Conservation (phyloP, 345 rosid genomes). For the Pistacia vera region DNA sequence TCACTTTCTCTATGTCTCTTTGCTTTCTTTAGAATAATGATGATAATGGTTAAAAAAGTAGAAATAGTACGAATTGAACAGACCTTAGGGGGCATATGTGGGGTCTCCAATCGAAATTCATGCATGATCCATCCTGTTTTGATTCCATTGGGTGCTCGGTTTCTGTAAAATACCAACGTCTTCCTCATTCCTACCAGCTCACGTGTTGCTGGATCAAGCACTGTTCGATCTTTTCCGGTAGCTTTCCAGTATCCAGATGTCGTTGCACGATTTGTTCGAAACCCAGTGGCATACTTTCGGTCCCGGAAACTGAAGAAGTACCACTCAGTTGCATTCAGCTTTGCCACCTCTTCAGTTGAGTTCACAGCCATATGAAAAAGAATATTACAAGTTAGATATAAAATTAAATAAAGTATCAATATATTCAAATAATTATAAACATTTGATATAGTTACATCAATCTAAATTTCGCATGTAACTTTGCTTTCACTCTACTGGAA, state of each 20-base stretch:
- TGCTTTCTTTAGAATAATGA: not conserved
- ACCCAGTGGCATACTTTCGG: slow-evolving; percentile 91
- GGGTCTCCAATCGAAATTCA: slow-evolving; percentile 91
- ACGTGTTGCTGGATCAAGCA: slow-evolving; percentile 58
- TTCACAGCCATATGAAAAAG: not conserved
- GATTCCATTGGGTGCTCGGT: slow-evolving; percentile 93
- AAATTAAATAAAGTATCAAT: no score
- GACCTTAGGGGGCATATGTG: slow-evolving; percentile 95
- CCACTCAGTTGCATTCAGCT: slow-evolving; percentile 93
- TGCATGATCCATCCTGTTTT: slow-evolving; percentile 99
- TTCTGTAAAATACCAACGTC: slow-evolving; percentile 86
- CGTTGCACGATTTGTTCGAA: slow-evolving; percentile 86
- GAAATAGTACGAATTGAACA: not conserved
- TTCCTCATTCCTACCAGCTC: slow-evolving; percentile 95
- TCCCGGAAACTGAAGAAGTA: slow-evolving; percentile 98
- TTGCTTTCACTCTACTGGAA: slow-evolving; percentile 8
- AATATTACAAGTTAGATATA: not conserved
- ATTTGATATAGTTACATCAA: not conserved
- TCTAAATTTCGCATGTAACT: not conserved
- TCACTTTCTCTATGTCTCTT: not conserved
- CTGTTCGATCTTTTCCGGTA: slow-evolving; percentile 93
- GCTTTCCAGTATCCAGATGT: slow-evolving; percentile 95
- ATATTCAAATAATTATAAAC: no score
- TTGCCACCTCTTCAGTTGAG: slow-evolving; percentile 68
- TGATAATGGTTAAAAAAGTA: not conserved